phyloP scores from a whole-genome alignment of 352 stramenopile genomes.

The Pythium periplocum region DNA sequence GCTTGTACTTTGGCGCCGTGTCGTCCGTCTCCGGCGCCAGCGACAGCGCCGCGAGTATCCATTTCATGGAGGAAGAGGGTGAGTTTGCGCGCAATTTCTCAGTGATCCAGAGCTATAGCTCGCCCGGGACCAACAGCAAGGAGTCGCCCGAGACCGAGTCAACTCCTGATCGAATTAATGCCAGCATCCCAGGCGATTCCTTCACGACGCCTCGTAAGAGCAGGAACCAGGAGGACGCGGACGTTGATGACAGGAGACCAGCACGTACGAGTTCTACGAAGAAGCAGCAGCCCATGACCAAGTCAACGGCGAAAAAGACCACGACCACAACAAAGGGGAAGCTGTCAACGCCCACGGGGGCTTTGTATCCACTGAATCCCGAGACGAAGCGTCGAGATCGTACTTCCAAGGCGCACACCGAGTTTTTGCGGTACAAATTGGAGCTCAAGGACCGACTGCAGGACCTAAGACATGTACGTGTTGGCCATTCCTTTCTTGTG shows the following conservation, averaged over 20 bases:
- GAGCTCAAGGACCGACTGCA: conserved; percentile 63
- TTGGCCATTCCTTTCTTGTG: too few relatives aligned
- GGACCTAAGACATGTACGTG: conserved; percentile 37
- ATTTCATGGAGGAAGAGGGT: conserved; percentile 52
- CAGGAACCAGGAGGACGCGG: conserved; percentile 22
- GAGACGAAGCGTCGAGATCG: conserved; percentile 17
- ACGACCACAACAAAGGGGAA: background rate
- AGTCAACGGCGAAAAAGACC: conserved; percentile 2
- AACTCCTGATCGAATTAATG: conserved; percentile 1
- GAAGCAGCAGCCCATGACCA: conserved; percentile 24
- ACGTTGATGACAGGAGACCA: conserved; percentile 6
- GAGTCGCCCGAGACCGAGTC: conserved; percentile 19
- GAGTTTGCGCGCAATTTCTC: conserved; percentile 45
- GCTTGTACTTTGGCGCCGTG: conserved; percentile 61
- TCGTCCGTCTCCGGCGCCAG: conserved; percentile 64
- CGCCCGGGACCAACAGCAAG: conserved; percentile 15
- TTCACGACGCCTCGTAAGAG: conserved; percentile 9
- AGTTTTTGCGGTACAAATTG: conserved; percentile 68
- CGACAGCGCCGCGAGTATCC: conserved; percentile 41
- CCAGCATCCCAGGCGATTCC: too few relatives aligned
- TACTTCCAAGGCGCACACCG: conserved; percentile 28
- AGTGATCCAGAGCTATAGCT: conserved; percentile 30
- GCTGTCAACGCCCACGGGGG: background rate
- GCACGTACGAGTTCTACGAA: conserved; percentile 22
- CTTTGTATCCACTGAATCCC: conserved; percentile 43